Evolutionary conservation across 106 monocot genomes (phyloP).

Genomic region (Cymbidium sinense): DNA sequence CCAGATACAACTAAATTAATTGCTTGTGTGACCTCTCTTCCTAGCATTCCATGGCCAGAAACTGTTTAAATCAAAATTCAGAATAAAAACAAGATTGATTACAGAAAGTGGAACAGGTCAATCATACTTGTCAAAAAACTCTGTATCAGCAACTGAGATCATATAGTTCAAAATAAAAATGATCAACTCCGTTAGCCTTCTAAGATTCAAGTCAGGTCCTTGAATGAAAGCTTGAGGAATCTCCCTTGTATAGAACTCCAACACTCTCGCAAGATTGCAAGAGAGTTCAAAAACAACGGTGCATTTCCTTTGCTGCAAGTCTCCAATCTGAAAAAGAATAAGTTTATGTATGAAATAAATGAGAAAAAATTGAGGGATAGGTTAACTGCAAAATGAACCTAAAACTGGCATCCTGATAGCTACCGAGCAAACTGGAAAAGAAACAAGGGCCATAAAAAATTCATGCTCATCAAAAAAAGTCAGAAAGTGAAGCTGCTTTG

Average conservation of each 20-base stretch:
- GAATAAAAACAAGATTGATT: slow-evolving; percentile 1
- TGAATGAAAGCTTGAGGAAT: slow-evolving; percentile 83
- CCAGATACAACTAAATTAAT: neutral
- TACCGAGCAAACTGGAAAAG: neutral
- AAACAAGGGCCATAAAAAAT: neutral
- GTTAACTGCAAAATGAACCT: neutral
- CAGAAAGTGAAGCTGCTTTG: neutral
- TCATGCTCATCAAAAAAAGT: neutral
- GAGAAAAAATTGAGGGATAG: neutral
- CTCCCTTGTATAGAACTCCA: slow-evolving; percentile 84
- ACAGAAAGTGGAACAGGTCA: neutral
- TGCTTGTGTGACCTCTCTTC: neutral
- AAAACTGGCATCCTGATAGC: neutral
- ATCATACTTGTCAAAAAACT: slow-evolving; percentile 93
- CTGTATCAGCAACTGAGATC: slow-evolving; percentile 77
- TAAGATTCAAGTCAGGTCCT: slow-evolving; percentile 86
- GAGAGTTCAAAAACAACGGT: slow-evolving; percentile 91
- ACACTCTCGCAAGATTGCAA: slow-evolving; percentile 69
- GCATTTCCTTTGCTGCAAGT: slow-evolving; percentile 91
- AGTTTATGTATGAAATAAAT: neutral
- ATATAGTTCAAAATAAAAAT: slow-evolving; percentile 87
- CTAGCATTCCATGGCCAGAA: neutral
- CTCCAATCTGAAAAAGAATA: slow-evolving; percentile 46
- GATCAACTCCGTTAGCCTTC: slow-evolving; percentile 78
- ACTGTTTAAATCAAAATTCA: neutral